Evolutionary conservation across 2,329 filamentous ascomycete species (phyloP).

Genomic region (Beauveria australis): DNA sequence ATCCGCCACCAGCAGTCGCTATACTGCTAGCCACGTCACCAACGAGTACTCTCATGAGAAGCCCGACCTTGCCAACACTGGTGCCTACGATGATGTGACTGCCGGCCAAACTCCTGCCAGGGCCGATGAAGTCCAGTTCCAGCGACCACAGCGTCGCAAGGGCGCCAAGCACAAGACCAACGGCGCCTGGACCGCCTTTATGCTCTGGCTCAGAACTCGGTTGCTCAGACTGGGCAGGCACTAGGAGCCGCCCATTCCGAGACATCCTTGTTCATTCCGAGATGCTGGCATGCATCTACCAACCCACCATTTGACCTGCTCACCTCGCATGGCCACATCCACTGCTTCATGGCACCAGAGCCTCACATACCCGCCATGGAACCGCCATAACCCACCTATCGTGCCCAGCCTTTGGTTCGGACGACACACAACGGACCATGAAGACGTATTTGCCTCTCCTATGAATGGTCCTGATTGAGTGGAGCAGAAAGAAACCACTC

Average conservation of each 20-base stretch:
- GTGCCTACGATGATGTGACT: conserved; percentile 3
- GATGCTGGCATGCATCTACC: background rate
- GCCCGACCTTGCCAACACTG: conserved; percentile 30
- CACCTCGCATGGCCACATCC: background rate
- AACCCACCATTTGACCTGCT: background rate
- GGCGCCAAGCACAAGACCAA: conserved; percentile 53
- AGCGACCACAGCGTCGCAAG: conserved; percentile 33
- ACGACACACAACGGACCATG: background rate
- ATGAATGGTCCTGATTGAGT: background rate
- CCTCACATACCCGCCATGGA: background rate
- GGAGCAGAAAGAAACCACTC: background rate
- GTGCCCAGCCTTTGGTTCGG: background rate
- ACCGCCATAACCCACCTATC: background rate
- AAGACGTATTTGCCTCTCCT: background rate
- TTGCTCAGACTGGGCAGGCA: conserved; percentile 33
- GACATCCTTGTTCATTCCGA: background rate
- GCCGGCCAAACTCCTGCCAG: conserved; percentile 18
- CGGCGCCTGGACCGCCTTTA: conserved; percentile 53
- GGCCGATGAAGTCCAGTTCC: conserved; percentile 37
- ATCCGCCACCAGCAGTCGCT: conserved; percentile 23
- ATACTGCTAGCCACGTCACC: conserved; percentile 18
- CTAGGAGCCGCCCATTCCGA: conserved; percentile 19
- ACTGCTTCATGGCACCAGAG: background rate
- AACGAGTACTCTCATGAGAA: conserved; percentile 24
- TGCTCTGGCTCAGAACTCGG: conserved; percentile 55